Conservation (phyloP, 2,329 filamentous ascomycete species). For the Calonectria henricotiae region DNA sequence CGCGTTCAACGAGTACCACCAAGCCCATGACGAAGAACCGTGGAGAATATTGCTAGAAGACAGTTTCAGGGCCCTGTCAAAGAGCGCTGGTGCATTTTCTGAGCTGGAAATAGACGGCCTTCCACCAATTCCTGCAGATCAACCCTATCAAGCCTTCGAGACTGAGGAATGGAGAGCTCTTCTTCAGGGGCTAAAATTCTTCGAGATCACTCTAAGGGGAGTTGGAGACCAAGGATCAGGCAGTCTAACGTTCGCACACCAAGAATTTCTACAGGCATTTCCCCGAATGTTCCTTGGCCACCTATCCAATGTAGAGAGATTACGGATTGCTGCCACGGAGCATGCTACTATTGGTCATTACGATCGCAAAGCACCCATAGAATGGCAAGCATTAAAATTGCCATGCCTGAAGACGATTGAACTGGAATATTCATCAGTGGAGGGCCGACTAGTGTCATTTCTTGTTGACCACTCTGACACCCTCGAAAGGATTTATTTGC, state of each 20-base stretch:
- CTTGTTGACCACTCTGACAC: background rate
- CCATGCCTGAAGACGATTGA: background rate
- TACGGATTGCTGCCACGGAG: background rate
- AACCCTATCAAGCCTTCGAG: background rate
- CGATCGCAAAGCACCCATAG: background rate
- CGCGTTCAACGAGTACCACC: background rate
- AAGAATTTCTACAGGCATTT: background rate
- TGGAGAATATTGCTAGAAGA: background rate
- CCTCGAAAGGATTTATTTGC: background rate
- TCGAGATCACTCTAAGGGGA: background rate
- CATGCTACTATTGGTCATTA: background rate
- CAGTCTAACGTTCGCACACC: background rate
- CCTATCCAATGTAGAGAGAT: background rate
- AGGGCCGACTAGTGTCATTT: background rate
- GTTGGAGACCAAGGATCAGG: background rate
- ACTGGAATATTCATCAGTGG: background rate
- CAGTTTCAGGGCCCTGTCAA: background rate
- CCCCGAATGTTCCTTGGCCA: background rate
- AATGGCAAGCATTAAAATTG: background rate
- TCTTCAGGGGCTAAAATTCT: background rate
- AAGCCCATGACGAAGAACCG: background rate
- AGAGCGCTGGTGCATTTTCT: background rate
- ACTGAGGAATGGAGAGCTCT: background rate
- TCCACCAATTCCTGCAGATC: background rate
- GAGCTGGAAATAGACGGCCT: background rate